Evolutionary conservation across 2,329 filamentous ascomycete species (phyloP), one percentile per base, ranked within the genome.

Genomic region (Penicillium concentricum): DNA sequence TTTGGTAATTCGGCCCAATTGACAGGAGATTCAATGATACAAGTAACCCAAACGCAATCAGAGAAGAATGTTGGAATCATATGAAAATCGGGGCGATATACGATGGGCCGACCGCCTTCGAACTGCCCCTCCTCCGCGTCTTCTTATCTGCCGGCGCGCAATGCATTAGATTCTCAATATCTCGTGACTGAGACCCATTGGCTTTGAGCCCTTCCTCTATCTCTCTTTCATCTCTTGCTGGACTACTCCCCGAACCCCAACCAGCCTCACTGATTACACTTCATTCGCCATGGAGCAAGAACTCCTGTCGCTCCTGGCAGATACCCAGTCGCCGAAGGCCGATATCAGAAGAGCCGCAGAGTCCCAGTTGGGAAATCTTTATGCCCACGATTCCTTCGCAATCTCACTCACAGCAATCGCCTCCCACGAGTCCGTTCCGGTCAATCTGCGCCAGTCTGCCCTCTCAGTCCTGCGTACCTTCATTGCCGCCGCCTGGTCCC

Each of bases 271-370:
- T 49, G 20, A 60, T 56, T 53, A 56, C 18, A 43, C 8, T 49
- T 30, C 20, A 18, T 18, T 56, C 60, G 71, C 70, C 68, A 96
- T 96, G 92, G 92, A 96, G 84, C 88, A 95, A 78, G 88, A 96
- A 81, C 86, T 99, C 75, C 87, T 94, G 68, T 87, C 88, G 76
- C 84, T 97, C 74, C 87, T 99, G 63, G 86, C 88, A 69, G 91
- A 92, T 76, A 96, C 92, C 48, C 91, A 96, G 79, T 87, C 87
- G 62, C 70, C 89, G 59, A 85, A 87, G 57, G 87, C 93, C 74
- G 86, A 79, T 54, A 87, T 89, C 56, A 88, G 93, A 74, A 92
- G 90, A 73, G 86, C 90, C 73, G 94, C 94, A 67, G 94, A 99
- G 78, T 82, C 88, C 70, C 89, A 91, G 68, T 84, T 97, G 50